These are phyloP conservation scores for Nadsonia fulvescens DNA, from an alignment of 805 yeast species.

Conservation along the genomic window DNA sequence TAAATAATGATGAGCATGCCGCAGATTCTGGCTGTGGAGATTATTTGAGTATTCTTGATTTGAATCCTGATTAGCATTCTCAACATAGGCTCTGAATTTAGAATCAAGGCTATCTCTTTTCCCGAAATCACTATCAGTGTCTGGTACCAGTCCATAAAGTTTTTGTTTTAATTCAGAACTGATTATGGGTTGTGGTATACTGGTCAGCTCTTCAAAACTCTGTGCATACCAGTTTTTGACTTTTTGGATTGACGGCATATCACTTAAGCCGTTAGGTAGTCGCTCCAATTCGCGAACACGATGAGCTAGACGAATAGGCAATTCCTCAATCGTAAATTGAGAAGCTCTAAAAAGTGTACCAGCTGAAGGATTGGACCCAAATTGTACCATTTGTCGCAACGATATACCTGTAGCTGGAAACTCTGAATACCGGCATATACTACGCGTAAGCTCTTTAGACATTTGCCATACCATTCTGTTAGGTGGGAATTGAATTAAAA, in stretches of 20 bases:
- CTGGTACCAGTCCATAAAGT: too few relatives aligned
- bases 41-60: too few relatives aligned
- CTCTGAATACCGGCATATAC: constrained; percentile 46
- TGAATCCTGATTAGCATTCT: too few relatives aligned
- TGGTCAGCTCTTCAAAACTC: constrained; percentile 62
- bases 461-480: constrained; percentile 20
- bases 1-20: too few relatives aligned
- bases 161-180: constrained; percentile 20
- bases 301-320: constrained; percentile 73
- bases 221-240: constrained; percentile 86
- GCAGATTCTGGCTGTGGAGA: too few relatives aligned
- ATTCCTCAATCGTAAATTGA: constrained; percentile 67
- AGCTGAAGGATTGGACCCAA: constrained; percentile 63
- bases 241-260: constrained; percentile 56
- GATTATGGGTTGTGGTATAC: constrained; percentile 39
- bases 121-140: too few relatives aligned
- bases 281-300: constrained; percentile 70
- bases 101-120: too few relatives aligned
- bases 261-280: constrained; percentile 55
- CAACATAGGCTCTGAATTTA: too few relatives aligned
- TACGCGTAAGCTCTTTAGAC: constrained; percentile 28
- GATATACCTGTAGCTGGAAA: constrained; percentile 74
- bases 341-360: constrained; percentile 71
- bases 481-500: too few relatives aligned
- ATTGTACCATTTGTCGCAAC: constrained; percentile 77